Conservation (phyloP, 2,329 filamentous ascomycete species). For the Penicillium sp. region DNA sequence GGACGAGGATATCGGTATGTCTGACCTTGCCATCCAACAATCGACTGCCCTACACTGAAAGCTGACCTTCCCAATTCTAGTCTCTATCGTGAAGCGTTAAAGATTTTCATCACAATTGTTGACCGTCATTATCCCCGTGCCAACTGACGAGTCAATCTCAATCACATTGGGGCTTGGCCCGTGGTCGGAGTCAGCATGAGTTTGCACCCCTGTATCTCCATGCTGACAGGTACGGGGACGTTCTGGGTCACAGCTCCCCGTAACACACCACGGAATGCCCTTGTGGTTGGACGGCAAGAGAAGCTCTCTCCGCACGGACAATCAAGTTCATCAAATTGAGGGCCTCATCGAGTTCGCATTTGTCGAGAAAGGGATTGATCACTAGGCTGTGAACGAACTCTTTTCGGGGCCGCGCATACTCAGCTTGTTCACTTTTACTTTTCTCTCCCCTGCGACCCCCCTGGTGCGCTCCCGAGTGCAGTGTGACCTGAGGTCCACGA, state of each 20-base stretch:
- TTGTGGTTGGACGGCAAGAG: constrained; percentile 25
- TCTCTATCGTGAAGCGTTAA: constrained; percentile 72
- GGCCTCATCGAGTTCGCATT: constrained; percentile 9
- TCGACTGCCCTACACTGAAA: constrained; percentile 4
- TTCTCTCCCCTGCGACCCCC: constrained; percentile 6
- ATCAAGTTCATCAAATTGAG: constrained; percentile 19
- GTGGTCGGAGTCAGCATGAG: constrained; percentile 24
- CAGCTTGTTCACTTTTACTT: constrained; percentile 25
- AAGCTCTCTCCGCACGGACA: constrained; percentile 25
- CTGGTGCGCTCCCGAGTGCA: constrained; percentile 7
- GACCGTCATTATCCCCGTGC: constrained; percentile 32
- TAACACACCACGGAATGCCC: constrained; percentile 31
- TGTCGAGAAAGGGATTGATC: constrained; percentile 13
- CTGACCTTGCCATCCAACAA: constrained; percentile 3
- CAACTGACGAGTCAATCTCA: constrained; percentile 30
- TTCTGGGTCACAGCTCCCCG: constrained; percentile 32
- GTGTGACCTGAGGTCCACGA: constrained; percentile 14
- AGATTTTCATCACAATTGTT: constrained; percentile 24
- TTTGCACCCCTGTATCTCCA: constrained; percentile 15
- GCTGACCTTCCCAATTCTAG: constrained; percentile 44
- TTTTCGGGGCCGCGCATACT: constrained; percentile 13
- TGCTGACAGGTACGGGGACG: constrained; percentile 33
- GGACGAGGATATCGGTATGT: constrained; percentile 94
- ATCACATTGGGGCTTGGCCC: constrained; percentile 30
- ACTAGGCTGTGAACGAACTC: constrained; percentile 11